Evolutionary conservation across 345 rosid species (phyloP), one percentile per base, ranked within the genome.

Genomic region (Acer campestre): DNA sequence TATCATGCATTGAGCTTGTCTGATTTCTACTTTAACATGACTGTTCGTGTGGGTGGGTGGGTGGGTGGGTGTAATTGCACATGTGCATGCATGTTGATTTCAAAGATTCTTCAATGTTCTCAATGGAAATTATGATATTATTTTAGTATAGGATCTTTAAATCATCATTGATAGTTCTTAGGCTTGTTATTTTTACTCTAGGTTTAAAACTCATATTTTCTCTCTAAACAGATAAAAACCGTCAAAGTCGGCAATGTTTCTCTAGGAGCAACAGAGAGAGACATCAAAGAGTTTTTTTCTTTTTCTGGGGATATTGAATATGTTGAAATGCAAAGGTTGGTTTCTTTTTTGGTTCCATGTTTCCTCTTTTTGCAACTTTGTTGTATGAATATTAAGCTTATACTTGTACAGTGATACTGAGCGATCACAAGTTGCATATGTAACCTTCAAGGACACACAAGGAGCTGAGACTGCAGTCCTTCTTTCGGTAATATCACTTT

Each of bases 201-300:
- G 18, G 31, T 62, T 46, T 35, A 42, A 42, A 67, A 56, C 72
- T 35, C 17, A 67, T 38, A 16, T 40, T 29, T 79, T 53, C 0
- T 77, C 8, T 70, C 42, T 83, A 82, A 79, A 86, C 79, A 89
- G 95, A 76, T 83, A 75, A 87, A 85, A 29, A 85, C 83, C 18
- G 82, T 91, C 14, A 87, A 88, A 85, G 92, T 91, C 74, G 85
- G 90, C 86, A 88, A 90, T 70, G 86, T 94, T 76, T 94, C 98
- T 42, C 79, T 92, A 0, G 86, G 90, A 78, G 98, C 98, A 64
- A 82, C 92, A 8, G 92, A 89, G 55, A 78, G 80, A 61, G 97
- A 90, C 70, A 85, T 94, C 79, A 82, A 85, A 81, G 98, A 90
- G 84, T 94, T 94, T 79, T 94, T 94, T 81, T 94, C 97, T 31